phyloP scores from a whole-genome alignment of 768 basidiomycete genomes.

The Russula foetens region DNA sequence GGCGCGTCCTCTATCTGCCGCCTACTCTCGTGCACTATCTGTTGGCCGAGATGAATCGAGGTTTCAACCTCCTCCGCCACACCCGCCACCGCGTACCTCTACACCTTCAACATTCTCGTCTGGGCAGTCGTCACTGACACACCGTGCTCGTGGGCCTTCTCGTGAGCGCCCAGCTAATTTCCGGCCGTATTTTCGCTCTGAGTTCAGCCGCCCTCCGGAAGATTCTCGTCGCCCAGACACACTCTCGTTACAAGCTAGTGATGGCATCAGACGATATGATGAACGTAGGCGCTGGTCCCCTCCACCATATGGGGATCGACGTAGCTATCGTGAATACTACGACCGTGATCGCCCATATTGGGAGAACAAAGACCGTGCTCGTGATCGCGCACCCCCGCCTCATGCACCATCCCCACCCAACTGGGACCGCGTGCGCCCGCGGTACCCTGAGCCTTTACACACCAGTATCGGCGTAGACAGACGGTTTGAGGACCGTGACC shows the following conservation, averaged over 20 bases:
- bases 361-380: slow-evolving; percentile 7
- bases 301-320: slow-evolving; percentile 2
- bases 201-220: slow-evolving; percentile 17
- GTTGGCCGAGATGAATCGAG: slow-evolving; percentile 7
- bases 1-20: neutral
- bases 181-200: slow-evolving; percentile 18
- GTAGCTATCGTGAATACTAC: slow-evolving; percentile 10
- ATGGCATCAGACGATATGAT: slow-evolving; percentile 8
- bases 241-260: neutral
- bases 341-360: slow-evolving; percentile 14
- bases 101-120: neutral
- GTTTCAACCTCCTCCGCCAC: slow-evolving; percentile 2
- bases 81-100: neutral
- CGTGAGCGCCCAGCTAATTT: slow-evolving; percentile 3
- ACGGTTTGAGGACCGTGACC: slow-evolving; percentile 11
- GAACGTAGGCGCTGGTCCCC: slow-evolving; percentile 12
- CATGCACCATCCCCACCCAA: neutral
- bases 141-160: slow-evolving; percentile 15
- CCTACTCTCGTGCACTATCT: slow-evolving; percentile 3
- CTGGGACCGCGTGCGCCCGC: slow-evolving; percentile 8
- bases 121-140: neutral
- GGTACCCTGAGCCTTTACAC: slow-evolving; percentile 9
- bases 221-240: slow-evolving; percentile 13
- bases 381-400: neutral
- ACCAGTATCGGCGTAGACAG: neutral